Base-by-base conservation (phyloP, 495 filamentous ascomycete genomes). In the Penicillium longicatenatum region DNA sequence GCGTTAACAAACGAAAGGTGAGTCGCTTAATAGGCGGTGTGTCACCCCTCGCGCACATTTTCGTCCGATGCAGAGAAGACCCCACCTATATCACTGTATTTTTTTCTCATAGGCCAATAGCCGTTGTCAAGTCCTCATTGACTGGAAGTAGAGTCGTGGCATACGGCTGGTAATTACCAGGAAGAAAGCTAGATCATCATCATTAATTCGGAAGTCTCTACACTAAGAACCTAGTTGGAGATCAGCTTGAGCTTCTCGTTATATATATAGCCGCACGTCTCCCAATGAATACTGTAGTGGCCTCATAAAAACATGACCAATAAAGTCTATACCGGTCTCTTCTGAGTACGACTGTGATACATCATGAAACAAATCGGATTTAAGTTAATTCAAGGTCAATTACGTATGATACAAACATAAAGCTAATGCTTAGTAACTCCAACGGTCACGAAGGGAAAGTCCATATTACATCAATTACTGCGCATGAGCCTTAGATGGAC, bases 1-100 rank as follows among this genome's bases (percentile, higher is more conserved):
- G 44, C 44, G 44, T 47, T 47, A 22, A 16, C 22, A 26, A 47
- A 47, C 21, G 44, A n/a, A n/a, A n/a, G n/a, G n/a, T n/a, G 44
- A 29, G 44, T 47, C 44, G 44, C 44, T 47, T n/a, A n/a, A n/a
- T 20, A 29, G 44, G 44, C 44, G 44, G 44, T 47, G 44, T 47
- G 44, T 47, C 44, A 47, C 44, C 44, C 44, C 22, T 29, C 8
- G 22, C 44, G 22, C 22, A 47, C 22, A 47, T n/a, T 9, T 24
- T 47, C 44, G 44, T 47, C 44, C 44, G 22, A 47, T 47, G 2
- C 12, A 22, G 42, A 24, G n/a, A 47, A 47, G 44, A 29, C 22
- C 44, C 22, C 22, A 29, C 22, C 44, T 6, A 47, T 20, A 47
- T 47, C 44, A 47, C 44, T 47, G 22, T 26, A 45, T n/a, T n/a